Evolutionary conservation across 805 yeast genomes (phyloP).

Genomic region (Maudiozyma pseudohumilis): DNA sequence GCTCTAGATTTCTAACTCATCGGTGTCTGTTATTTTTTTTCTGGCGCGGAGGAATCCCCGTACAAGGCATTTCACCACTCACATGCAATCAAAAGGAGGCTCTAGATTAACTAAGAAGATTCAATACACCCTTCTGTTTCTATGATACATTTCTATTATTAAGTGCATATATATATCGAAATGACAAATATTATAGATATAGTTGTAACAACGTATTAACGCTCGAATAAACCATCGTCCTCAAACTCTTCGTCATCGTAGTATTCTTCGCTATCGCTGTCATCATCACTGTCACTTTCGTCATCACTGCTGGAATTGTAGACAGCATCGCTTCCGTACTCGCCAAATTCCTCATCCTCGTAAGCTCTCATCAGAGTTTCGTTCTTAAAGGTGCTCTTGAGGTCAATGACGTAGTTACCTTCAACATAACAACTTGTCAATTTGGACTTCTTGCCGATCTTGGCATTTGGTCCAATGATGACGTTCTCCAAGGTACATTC

Average conservation of each 20-base stretch:
- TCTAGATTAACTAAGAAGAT: too few relatives aligned
- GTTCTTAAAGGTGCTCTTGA: constrained; percentile 44
- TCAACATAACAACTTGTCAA: constrained; percentile 80
- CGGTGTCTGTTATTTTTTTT: neutral
- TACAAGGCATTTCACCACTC: too few relatives aligned
- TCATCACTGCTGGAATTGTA: constrained; percentile 28
- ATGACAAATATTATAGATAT: neutral
- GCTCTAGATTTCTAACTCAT: neutral
- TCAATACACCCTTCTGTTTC: too few relatives aligned
- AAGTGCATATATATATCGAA: neutral
- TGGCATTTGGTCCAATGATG: constrained; percentile 63
- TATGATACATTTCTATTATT: neutral
- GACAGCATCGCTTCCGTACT: constrained; percentile 19
- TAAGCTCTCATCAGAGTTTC: constrained; percentile 39
- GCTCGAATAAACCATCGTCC: constrained; percentile 58
- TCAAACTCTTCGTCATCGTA: constrained; percentile 38
- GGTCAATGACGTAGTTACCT: constrained; percentile 58
- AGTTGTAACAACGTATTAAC: constrained; percentile 11
- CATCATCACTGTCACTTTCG: constrained; percentile 26
- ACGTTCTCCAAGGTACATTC: constrained; percentile 74
- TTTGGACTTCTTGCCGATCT: constrained; percentile 53
- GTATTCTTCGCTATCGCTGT: constrained; percentile 27
- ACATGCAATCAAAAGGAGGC: too few relatives aligned
- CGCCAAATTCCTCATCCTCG: constrained; percentile 14
- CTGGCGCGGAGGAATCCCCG: too few relatives aligned